Evolutionary conservation across 352 stramenopile species (phyloP).

Genomic region (Pythium aristosporum): DNA sequence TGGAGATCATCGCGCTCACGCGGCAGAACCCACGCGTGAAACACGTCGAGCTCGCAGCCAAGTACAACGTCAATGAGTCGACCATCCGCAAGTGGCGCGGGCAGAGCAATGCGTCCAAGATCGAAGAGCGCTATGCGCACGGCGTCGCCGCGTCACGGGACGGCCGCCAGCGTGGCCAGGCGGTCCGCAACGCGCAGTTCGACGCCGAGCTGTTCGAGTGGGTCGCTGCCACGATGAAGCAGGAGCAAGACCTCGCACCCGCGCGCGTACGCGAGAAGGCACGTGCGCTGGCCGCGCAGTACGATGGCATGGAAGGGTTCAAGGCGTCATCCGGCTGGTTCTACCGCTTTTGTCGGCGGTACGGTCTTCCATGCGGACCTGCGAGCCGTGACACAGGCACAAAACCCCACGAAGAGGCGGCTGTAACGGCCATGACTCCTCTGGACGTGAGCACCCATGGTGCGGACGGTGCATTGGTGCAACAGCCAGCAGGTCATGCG

Average conservation of each 20-base stretch:
- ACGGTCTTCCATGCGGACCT: conserved; percentile 31
- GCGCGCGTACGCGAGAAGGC: conserved; percentile 38
- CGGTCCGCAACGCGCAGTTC: conserved; percentile 40
- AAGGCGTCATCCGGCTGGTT: conserved; percentile 59
- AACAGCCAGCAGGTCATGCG: background rate
- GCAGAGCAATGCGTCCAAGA: conserved; percentile 35
- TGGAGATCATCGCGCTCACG: conserved; percentile 61
- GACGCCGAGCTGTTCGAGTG: conserved; percentile 43
- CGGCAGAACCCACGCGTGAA: conserved; percentile 43
- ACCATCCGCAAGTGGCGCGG: conserved; percentile 61
- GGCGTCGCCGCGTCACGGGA: conserved; percentile 36
- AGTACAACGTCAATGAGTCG: conserved; percentile 54
- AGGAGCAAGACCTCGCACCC: conserved; percentile 27
- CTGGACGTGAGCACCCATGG: background rate
- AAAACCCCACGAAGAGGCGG: conserved; percentile 6
- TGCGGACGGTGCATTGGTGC: background rate
- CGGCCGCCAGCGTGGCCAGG: conserved; percentile 36
- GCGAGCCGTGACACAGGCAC: conserved; percentile 1
- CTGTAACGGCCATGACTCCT: conserved; percentile 1
- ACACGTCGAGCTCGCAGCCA: conserved; percentile 47
- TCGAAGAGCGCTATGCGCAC: conserved; percentile 41
- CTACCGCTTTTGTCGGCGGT: conserved; percentile 50
- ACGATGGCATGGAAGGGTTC: conserved; percentile 44
- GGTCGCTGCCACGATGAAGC: conserved; percentile 26
- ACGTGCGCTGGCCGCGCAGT: conserved; percentile 29